phyloP scores from a whole-genome alignment of 805 yeast genomes.

The Ogataea parapolymorpha region DNA sequence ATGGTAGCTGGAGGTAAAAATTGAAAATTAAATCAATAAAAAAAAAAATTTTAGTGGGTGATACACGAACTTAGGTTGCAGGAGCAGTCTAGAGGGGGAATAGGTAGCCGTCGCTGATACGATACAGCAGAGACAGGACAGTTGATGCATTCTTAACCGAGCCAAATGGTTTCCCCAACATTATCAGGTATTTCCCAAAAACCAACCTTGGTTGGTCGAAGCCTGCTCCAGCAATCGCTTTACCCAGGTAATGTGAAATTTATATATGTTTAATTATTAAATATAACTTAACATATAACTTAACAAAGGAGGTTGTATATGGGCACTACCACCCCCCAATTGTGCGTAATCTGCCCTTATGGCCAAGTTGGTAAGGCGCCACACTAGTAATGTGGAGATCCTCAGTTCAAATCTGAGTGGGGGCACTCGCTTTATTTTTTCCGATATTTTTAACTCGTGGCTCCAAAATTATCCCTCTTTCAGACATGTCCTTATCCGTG shows the following conservation, averaged over 20 bases:
- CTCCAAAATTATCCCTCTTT: constrained; percentile 8
- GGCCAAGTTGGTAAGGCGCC: constrained; percentile 37
- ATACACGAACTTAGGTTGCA: constrained; percentile 3
- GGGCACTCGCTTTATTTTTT: constrained; percentile 22
- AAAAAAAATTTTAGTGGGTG: constrained; percentile 10
- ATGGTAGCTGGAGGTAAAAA: constrained; percentile 31
- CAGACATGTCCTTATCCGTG: not conserved
- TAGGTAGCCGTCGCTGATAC: too few relatives aligned
- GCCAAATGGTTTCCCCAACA: too few relatives aligned
- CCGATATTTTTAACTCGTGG: not conserved
- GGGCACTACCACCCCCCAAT: not conserved
- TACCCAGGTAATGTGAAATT: too few relatives aligned
- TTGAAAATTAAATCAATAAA: constrained; percentile 1
- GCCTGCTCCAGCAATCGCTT: too few relatives aligned
- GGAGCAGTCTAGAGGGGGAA: not conserved
- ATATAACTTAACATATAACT: too few relatives aligned
- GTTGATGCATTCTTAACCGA: too few relatives aligned
- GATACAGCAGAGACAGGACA: too few relatives aligned
- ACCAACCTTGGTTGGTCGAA: too few relatives aligned
- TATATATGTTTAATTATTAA: too few relatives aligned
- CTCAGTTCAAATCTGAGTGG: constrained; percentile 35
- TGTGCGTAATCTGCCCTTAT: constrained; percentile 23
- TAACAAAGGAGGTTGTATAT: not conserved
- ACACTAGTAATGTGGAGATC: constrained; percentile 36
- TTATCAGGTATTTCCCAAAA: too few relatives aligned